Conservation (phyloP, 148 eudicot genomes). For the Vaccinium macrocarpon region DNA sequence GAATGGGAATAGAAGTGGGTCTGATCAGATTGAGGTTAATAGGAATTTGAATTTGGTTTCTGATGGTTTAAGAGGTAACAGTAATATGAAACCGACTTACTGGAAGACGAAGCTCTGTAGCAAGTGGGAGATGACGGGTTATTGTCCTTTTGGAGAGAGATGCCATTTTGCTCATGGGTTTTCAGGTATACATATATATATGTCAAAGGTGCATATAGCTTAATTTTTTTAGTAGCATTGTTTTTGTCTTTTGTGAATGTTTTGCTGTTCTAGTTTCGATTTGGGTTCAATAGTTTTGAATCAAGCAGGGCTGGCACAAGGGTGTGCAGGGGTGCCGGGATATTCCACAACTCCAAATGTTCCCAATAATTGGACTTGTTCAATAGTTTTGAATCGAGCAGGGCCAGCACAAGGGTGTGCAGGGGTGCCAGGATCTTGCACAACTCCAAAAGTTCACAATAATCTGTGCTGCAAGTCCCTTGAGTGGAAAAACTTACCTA, state of each 20-base stretch:
- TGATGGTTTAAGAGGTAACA: slow-evolving; percentile 35
- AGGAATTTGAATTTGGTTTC: slow-evolving; percentile 16
- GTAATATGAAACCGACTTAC: slow-evolving; percentile 38
- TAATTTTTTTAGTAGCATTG: neutral
- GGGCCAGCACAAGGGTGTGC: no score
- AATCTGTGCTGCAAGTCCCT: neutral
- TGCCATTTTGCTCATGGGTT: slow-evolving; percentile 91
- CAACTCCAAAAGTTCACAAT: neutral
- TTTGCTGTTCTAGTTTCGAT: neutral
- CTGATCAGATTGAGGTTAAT: slow-evolving; percentile 36
- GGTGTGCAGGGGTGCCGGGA: neutral
- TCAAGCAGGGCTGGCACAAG: neutral
- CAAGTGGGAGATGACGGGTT: slow-evolving; percentile 74
- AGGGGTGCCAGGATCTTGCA: no score
- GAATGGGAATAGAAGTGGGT: slow-evolving; percentile 26
- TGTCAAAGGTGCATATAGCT: neutral
- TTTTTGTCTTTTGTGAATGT: neutral
- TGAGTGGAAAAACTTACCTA: neutral
- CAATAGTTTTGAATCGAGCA: no score
- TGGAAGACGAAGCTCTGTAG: slow-evolving; percentile 70
- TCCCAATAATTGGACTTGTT: neutral
- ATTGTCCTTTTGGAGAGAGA: slow-evolving; percentile 71
- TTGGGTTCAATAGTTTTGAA: neutral
- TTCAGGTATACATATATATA: slow-evolving; percentile 45
- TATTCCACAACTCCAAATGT: neutral